Percentiles rank a stretch among this genome's conserved stretches.
Evolutionary conservation across 2,329 filamentous ascomycete genomes (phyloP).

Genomic region (Microcyclospora pomicola): DNA sequence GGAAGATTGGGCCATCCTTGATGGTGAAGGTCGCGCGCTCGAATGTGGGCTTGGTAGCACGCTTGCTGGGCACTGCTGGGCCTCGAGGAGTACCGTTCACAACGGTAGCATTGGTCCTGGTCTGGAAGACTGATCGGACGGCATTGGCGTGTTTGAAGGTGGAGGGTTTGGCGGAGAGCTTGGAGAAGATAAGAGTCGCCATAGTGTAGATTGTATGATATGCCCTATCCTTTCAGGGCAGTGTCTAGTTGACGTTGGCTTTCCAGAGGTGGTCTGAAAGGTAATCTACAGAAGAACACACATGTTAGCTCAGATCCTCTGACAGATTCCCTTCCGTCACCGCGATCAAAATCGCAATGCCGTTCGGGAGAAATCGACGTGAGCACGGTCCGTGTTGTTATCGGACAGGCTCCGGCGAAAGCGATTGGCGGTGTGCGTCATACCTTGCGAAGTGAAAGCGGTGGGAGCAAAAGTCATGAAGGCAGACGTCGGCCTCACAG

Average conservation of each 20-base stretch:
- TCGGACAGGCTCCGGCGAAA: no score
- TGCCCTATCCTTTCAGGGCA: slow-evolving; percentile 10
- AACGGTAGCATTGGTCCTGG: slow-evolving; percentile 47
- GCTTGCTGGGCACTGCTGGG: slow-evolving; percentile 43
- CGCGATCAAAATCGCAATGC: slow-evolving; percentile 14
- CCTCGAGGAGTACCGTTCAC: slow-evolving; percentile 56
- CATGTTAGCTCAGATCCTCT: no score
- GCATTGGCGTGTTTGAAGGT: slow-evolving; percentile 29
- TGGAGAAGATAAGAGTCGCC: slow-evolving; percentile 39
- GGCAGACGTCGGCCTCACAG: no score
- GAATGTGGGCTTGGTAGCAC: slow-evolving; percentile 48
- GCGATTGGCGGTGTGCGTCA: slow-evolving; percentile 9
- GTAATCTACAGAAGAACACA: slow-evolving; percentile 36
- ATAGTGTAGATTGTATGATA: slow-evolving; percentile 13
- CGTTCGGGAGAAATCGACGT: slow-evolving; percentile 19
- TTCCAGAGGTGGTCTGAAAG: slow-evolving; percentile 60
- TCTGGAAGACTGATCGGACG: slow-evolving; percentile 32
- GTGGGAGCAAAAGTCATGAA: slow-evolving; percentile 36
- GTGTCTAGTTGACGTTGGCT: slow-evolving; percentile 46
- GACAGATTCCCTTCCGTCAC: no score
- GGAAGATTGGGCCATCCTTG: slow-evolving; percentile 87
- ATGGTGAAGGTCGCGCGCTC: slow-evolving; percentile 90
- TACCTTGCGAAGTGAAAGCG: slow-evolving; percentile 41
- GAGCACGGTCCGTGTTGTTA: no score
- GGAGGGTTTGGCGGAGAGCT: slow-evolving; percentile 32